A percentile compares a stretch with the other conserved stretches of the same genome.
Evolutionary conservation across 1,139 yeast genomes (phyloP).

Genomic region (Magnusiomyces paraingens): DNA sequence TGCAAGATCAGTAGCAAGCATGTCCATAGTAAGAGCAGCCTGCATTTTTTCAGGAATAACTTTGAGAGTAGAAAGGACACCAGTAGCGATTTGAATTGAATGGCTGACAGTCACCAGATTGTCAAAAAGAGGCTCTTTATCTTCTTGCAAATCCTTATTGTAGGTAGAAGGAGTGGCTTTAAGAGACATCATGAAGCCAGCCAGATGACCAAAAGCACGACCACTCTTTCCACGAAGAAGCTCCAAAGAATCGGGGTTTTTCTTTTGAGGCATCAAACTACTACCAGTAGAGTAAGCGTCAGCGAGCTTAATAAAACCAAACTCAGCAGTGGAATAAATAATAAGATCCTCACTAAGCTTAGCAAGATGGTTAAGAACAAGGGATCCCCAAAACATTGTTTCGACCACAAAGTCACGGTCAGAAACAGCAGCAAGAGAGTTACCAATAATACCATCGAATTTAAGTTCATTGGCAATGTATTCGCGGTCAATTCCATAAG

Average conservation of each 20-base stretch:
- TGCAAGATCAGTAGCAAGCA: conserved; percentile 97
- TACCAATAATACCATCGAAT: conserved; percentile 81
- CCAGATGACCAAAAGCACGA: conserved; percentile 87
- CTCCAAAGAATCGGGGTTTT: conserved; percentile 94
- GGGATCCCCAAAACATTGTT: conserved; percentile 93
- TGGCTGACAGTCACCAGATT: conserved; percentile 86
- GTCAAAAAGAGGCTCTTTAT: conserved; percentile 94
- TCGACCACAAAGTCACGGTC: conserved; percentile 98
- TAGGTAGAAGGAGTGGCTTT: conserved; percentile 96
- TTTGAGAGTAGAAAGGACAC: conserved; percentile 79
- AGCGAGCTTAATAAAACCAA: conserved; percentile 85
- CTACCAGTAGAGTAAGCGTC: conserved; percentile 99
- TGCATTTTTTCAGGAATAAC: conserved; percentile 73
- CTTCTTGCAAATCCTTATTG: conserved; percentile 98
- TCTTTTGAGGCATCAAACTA: conserved; percentile 97
- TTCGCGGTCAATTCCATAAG: conserved; percentile 95
- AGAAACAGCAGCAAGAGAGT: conserved; percentile 89
- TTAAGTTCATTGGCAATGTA: conserved; percentile 73
- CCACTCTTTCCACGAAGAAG: conserved; percentile 95
- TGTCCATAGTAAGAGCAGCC: conserved; percentile 91
- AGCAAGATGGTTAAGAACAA: conserved; percentile 92
- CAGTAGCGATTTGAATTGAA: conserved; percentile 89
- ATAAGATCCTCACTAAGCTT: conserved; percentile 92
- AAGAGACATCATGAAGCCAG: conserved; percentile 93
- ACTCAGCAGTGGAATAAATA: conserved; percentile 94